A percentile compares a stretch with the other conserved stretches of the same genome.
Evolutionary conservation across 176 grass and related monocot species (phyloP).

Genomic region (Carex parvula): DNA sequence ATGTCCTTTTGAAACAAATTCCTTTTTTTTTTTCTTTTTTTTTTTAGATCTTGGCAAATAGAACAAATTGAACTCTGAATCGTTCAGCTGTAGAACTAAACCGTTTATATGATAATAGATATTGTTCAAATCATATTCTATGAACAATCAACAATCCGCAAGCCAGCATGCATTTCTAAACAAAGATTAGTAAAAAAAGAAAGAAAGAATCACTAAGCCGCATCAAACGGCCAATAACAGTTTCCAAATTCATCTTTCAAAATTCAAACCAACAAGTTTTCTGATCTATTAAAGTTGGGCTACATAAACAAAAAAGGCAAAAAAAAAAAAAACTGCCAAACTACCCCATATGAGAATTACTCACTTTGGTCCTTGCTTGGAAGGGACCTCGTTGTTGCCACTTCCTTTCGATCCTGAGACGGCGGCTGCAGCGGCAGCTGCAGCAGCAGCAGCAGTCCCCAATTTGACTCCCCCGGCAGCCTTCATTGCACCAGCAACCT

Average conservation of each 20-base stretch:
- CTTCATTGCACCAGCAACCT: slow-evolving; percentile 69
- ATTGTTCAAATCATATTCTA: not conserved
- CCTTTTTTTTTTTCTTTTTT: no score
- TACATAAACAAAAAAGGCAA: not conserved
- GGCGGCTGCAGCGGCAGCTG: slow-evolving; percentile 64
- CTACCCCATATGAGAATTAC: not conserved
- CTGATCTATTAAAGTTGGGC: not conserved
- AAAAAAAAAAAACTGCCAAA: not conserved
- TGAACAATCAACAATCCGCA: not conserved
- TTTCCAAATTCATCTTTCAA: not conserved
- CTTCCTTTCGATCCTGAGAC: slow-evolving; percentile 42
- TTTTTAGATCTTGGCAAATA: no score
- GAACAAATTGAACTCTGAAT: no score
- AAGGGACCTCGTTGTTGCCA: slow-evolving; percentile 27
- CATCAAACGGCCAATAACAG: no score
- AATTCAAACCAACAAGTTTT: not conserved
- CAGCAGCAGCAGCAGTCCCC: slow-evolving; percentile 64
- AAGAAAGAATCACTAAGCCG: not conserved
- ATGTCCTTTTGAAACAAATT: no score
- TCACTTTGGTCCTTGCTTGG: slow-evolving; percentile 53
- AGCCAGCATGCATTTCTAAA: not conserved
- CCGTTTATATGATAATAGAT: not conserved
- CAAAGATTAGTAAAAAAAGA: no score
- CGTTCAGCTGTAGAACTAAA: not conserved
- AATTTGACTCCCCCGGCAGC: slow-evolving; percentile 74